A percentile compares a stretch with the other conserved stretches of the same genome.
Evolutionary conservation across 140 eudicot species (phyloP).

Genomic region (Cichorium intybus): DNA sequence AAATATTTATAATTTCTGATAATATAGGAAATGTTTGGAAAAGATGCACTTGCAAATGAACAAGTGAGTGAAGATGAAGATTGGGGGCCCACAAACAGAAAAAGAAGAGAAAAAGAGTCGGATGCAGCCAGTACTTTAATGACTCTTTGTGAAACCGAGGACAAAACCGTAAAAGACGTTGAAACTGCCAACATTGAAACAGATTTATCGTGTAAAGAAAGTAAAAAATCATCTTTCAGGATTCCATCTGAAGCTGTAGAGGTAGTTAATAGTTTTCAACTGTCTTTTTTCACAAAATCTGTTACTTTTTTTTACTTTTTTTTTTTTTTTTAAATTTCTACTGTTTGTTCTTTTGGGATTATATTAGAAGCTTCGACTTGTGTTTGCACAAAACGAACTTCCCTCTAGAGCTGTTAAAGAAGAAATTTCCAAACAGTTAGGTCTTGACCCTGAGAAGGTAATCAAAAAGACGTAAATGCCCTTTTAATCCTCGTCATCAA

Average conservation of each 20-base stretch:
- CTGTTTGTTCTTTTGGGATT: conserved; percentile 7
- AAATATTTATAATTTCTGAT: neutral
- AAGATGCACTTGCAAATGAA: conserved; percentile 58
- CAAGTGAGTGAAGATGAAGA: conserved; percentile 93
- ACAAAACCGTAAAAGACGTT: conserved; percentile 24
- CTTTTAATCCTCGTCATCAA: neutral
- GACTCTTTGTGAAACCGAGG: conserved; percentile 61
- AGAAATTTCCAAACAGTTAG: conserved; percentile 67
- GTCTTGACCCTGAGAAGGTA: conserved; percentile 88
- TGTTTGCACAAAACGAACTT: conserved; percentile 80
- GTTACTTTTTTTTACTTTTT: conserved; percentile 2
- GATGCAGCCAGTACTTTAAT: conserved; percentile 75
- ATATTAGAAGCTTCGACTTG: conserved; percentile 79
- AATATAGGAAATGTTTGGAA: conserved; percentile 92
- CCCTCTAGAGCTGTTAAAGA: conserved; percentile 76
- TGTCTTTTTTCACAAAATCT: neutral
- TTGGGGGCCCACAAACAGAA: conserved; percentile 84
- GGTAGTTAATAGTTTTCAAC: conserved; percentile 55
- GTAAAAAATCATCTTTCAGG: conserved; percentile 48
- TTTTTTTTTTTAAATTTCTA: neutral
- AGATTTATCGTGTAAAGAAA: conserved; percentile 18
- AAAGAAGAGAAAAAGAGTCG: conserved; percentile 74
- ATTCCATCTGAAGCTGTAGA: conserved; percentile 72
- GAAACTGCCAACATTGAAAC: conserved; percentile 18
- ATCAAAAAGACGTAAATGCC: neutral